Percentiles rank a stretch among this genome's conserved stretches.
Conservation (phyloP, 306 rosid genomes). For the Ziziphus jujuba region DNA sequence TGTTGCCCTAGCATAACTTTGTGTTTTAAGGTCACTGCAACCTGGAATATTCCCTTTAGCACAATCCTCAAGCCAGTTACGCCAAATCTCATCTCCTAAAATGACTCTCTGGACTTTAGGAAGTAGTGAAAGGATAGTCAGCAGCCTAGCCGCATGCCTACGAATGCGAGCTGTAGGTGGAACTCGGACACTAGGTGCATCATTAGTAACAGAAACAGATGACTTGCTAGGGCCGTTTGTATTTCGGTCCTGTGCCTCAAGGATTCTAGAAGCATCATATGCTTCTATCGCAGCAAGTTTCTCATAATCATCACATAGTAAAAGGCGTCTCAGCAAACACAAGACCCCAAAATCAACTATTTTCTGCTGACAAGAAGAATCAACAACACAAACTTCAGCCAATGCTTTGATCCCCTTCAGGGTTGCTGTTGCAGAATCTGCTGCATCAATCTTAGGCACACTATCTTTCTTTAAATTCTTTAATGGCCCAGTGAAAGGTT, state of each 20-base stretch:
- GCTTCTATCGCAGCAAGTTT: conserved; percentile 85
- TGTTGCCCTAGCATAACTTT: conserved; percentile 86
- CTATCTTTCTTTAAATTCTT: conserved; percentile 65
- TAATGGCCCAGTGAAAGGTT: conserved; percentile 71
- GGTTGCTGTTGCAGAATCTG: conserved; percentile 91
- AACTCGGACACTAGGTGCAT: conserved; percentile 75
- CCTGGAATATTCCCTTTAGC: conserved; percentile 85
- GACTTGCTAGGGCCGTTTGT: conserved; percentile 44
- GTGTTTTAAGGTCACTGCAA: conserved; percentile 81
- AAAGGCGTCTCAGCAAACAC: conserved; percentile 77
- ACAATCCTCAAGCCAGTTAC: conserved; percentile 89
- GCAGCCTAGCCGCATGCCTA: conserved; percentile 86
- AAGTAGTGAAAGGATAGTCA: conserved; percentile 80
- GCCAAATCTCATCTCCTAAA: conserved; percentile 64
- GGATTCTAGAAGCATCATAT: conserved; percentile 78
- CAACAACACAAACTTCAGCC: conserved; percentile 77
- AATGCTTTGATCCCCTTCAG: conserved; percentile 89
- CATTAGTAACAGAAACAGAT: conserved; percentile 41
- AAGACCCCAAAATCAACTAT: conserved; percentile 73
- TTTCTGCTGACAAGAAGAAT: conserved; percentile 53
- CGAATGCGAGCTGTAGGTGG: conserved; percentile 96
- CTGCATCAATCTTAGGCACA: conserved; percentile 71
- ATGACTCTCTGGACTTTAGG: conserved; percentile 72
- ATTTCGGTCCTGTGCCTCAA: conserved; percentile 59
- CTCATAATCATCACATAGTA: conserved; percentile 88